Evolutionary conservation across 805 yeast genomes (phyloP).

Genomic region (Ogataea neopini): DNA sequence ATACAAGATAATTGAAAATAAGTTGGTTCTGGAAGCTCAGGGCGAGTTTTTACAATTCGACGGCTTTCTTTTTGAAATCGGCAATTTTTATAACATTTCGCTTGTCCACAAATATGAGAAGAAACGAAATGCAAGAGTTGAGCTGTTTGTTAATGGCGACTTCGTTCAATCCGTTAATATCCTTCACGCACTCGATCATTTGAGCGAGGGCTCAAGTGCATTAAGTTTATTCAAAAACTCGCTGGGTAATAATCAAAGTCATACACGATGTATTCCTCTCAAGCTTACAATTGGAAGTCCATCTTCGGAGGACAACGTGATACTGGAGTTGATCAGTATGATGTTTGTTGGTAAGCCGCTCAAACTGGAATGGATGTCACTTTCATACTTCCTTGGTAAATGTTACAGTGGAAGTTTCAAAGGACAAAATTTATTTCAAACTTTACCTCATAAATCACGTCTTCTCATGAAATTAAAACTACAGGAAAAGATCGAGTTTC

Average conservation of each 20-base stretch:
- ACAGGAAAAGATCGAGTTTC: slow-evolving; percentile 19
- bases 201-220: slow-evolving; percentile 4
- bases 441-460: slow-evolving; percentile 37
- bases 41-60: slow-evolving; percentile 25
- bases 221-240: slow-evolving; percentile 1
- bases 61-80: slow-evolving; percentile 30
- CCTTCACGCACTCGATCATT: slow-evolving; percentile 11
- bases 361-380: slow-evolving; percentile 51
- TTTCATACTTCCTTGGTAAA: slow-evolving; percentile 49
- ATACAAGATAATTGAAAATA: slow-evolving; percentile 19
- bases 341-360: slow-evolving; percentile 40
- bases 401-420: slow-evolving; percentile 50
- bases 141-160: slow-evolving; percentile 51
- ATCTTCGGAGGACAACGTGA: slow-evolving; percentile 31
- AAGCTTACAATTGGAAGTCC: slow-evolving; percentile 17
- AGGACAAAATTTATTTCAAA: slow-evolving; percentile 40
- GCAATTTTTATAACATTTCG: slow-evolving; percentile 28
- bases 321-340: slow-evolving; percentile 35
- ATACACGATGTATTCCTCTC: neutral
- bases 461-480: slow-evolving; percentile 30
- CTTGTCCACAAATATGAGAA: slow-evolving; percentile 28
- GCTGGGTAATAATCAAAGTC: neutral
- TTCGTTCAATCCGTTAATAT: slow-evolving; percentile 35
- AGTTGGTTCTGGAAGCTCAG: slow-evolving; percentile 17
- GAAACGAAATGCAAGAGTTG: slow-evolving; percentile 37